Evolutionary conservation across 2,329 filamentous ascomycete species (phyloP).

Genomic region (Penicillium polonicum): DNA sequence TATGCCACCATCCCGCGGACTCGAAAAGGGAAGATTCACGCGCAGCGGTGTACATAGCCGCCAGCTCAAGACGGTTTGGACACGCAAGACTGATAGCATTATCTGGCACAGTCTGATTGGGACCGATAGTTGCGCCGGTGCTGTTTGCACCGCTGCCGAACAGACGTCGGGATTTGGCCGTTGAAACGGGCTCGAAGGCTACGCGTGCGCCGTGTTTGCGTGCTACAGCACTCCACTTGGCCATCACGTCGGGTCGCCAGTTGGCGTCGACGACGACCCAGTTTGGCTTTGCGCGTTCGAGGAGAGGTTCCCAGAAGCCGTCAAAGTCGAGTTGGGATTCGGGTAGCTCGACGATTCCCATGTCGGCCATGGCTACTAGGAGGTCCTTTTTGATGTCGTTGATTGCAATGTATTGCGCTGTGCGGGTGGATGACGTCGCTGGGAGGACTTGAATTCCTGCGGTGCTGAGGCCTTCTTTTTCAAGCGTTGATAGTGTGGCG

Average conservation of each 20-base stretch:
- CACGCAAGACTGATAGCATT: slow-evolving; percentile 70
- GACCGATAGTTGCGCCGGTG: slow-evolving; percentile 30
- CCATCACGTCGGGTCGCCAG: slow-evolving; percentile 68
- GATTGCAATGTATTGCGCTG: slow-evolving; percentile 87
- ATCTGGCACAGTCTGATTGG: slow-evolving; percentile 55
- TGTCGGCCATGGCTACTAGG: slow-evolving; percentile 92
- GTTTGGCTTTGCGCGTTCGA: slow-evolving; percentile 59
- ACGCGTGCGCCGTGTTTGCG: slow-evolving; percentile 58
- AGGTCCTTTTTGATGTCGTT: slow-evolving; percentile 83
- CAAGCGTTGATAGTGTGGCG: slow-evolving; percentile 66
- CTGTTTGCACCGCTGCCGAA: slow-evolving; percentile 49
- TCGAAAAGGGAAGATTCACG: slow-evolving; percentile 67
- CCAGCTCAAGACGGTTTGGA: slow-evolving; percentile 80
- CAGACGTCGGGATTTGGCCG: slow-evolving; percentile 69
- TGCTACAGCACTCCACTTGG: slow-evolving; percentile 65
- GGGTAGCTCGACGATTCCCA: slow-evolving; percentile 70
- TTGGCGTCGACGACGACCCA: slow-evolving; percentile 88
- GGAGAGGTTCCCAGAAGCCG: slow-evolving; percentile 61
- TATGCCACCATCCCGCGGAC: slow-evolving; percentile 69
- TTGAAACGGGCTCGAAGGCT: slow-evolving; percentile 87
- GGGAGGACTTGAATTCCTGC: slow-evolving; percentile 61
- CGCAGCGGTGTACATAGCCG: slow-evolving; percentile 73
- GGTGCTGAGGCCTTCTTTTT: slow-evolving; percentile 60
- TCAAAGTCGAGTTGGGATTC: slow-evolving; percentile 43
- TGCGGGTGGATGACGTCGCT: slow-evolving; percentile 58